Conservation (phyloP, 495 filamentous ascomycete species). For the Xylaria scruposa region DNA sequence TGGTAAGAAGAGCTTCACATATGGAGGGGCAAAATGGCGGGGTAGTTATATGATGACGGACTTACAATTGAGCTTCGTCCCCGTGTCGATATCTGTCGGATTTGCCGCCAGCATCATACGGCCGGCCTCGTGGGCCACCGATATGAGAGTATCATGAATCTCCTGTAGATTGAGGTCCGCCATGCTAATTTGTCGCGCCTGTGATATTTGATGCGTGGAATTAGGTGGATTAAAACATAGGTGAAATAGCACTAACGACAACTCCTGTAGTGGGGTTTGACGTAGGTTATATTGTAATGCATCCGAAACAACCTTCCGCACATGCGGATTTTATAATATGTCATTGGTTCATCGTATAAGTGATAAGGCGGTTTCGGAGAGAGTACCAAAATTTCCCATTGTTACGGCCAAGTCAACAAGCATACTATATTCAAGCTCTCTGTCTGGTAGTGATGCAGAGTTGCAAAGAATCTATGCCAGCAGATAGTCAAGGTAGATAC, state of each 20-base stretch:
- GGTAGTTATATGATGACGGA: slow-evolving; percentile 16
- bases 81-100: slow-evolving; percentile 65
- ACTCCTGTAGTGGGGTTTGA: slow-evolving; percentile 13
- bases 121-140: slow-evolving; percentile 78
- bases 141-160: slow-evolving; percentile 79
- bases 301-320: slow-evolving; percentile 1
- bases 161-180: slow-evolving; percentile 70
- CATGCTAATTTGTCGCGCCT: slow-evolving; percentile 37
- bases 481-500: neutral
- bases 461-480: neutral
- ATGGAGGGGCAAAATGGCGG: slow-evolving; percentile 33
- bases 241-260: neutral
- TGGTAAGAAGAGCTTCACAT: slow-evolving; percentile 10
- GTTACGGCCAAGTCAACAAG: neutral
- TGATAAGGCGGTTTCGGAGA: neutral
- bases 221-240: neutral
- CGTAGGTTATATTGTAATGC: neutral
- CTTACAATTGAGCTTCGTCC: slow-evolving; percentile 86
- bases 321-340: slow-evolving; percentile 12
- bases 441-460: neutral
- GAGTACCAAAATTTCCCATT: neutral
- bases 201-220: neutral
- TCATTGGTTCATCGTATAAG: slow-evolving; percentile 12
- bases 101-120: slow-evolving; percentile 80
- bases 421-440: neutral